Conservation (phyloP, 1,284 basidiomycete species). For the Trametes versicolor region DNA sequence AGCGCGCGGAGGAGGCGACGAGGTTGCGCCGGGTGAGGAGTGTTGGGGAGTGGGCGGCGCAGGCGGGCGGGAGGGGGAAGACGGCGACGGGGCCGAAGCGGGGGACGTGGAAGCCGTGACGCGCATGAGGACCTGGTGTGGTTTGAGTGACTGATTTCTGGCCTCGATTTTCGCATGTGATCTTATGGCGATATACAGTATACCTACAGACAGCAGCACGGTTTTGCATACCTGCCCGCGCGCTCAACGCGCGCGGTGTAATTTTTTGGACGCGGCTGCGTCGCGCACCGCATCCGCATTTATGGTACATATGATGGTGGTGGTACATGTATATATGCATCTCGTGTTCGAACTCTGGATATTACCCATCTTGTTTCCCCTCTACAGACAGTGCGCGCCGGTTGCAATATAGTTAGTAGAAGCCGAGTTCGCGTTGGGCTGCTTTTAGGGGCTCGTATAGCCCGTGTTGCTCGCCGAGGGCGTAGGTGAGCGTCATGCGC, state of each 20-base stretch:
- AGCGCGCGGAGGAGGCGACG: slow-evolving; percentile 34
- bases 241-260: slow-evolving; percentile 15
- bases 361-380: neutral
- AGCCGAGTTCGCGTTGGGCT: slow-evolving; percentile 43
- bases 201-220: slow-evolving; percentile 2
- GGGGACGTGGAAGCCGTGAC: slow-evolving; percentile 37
- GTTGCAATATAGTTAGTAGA: slow-evolving; percentile 24
- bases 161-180: slow-evolving; percentile 4
- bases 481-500: slow-evolving; percentile 84
- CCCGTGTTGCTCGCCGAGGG: slow-evolving; percentile 83
- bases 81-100: slow-evolving; percentile 25
- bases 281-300: slow-evolving; percentile 5
- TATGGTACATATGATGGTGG: slow-evolving; percentile 28
- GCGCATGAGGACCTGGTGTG: no score
- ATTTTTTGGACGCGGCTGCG: slow-evolving; percentile 17
- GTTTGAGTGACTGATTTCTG: neutral
- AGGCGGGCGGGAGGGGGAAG: slow-evolving; percentile 20
- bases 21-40: slow-evolving; percentile 41
- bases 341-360: slow-evolving; percentile 11
- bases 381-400: neutral
- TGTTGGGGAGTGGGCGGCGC: slow-evolving; percentile 37
- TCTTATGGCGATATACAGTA: slow-evolving; percentile 22
- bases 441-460: slow-evolving; percentile 61
- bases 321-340: slow-evolving; percentile 17
- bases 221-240: slow-evolving; percentile 12